These are phyloP conservation scores for Wickerhamomyces sp. DNA, from an alignment of 1,139 yeast genomes.

Conservation along the genomic window DNA sequence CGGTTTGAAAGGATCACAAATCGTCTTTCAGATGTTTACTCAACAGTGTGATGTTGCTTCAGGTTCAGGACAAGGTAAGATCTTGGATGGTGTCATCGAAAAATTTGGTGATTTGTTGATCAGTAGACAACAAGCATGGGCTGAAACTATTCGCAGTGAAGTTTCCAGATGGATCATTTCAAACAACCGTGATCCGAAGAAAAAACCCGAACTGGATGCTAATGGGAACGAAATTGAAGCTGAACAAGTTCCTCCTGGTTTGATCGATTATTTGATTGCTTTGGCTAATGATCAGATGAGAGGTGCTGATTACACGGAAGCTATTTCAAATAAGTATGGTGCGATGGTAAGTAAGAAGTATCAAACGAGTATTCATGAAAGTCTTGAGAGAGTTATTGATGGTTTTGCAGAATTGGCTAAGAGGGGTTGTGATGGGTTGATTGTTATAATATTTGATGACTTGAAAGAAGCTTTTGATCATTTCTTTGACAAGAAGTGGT, in stretches of 20 bases:
- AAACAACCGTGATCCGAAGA: conserved; percentile 26
- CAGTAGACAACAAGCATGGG: conserved; percentile 59
- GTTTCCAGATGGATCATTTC: conserved; percentile 45
- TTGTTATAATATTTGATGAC: conserved; percentile 71
- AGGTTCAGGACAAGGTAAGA: conserved; percentile 78
- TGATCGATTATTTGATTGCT: conserved; percentile 78
- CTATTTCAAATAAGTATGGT: conserved; percentile 60
- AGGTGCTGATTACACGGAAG: conserved; percentile 76
- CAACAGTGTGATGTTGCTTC: conserved; percentile 94
- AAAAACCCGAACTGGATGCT: conserved; percentile 8
- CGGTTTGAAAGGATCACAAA: conserved; percentile 66
- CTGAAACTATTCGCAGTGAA: conserved; percentile 51
- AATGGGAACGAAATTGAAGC: conserved; percentile 2
- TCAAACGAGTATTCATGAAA: conserved; percentile 47
- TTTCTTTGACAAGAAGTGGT: conserved; percentile 47
- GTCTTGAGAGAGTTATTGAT: conserved; percentile 59
- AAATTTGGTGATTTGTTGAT: conserved; percentile 63
- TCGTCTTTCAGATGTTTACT: conserved; percentile 75
- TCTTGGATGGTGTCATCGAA: conserved; percentile 76
- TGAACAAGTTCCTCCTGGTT: conserved; percentile 57
- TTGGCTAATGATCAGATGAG: conserved; percentile 85
- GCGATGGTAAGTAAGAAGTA: conserved; percentile 64
- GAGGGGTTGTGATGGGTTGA: conserved; percentile 56
- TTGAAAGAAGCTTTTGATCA: conserved; percentile 41
- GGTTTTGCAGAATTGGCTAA: conserved; percentile 79